These are phyloP conservation scores for Dendryphion nanum DNA, from an alignment of 2,329 filamentous ascomycete species.

Conservation along the genomic window DNA sequence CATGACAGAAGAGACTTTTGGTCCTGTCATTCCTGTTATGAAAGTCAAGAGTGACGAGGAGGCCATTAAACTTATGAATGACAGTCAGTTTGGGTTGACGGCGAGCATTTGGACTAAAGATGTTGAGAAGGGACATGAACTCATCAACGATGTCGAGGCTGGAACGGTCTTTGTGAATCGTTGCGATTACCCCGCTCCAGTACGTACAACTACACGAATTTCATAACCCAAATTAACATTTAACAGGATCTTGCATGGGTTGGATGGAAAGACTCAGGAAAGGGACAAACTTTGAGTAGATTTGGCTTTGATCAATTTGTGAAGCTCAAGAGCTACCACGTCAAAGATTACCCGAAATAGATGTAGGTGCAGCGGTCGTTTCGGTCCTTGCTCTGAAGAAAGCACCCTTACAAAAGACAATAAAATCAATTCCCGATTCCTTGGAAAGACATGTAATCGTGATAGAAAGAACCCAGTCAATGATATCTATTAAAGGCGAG, in stretches of 20 bases:
- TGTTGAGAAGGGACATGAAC: constrained; percentile 67
- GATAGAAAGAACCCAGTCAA: no score
- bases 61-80: constrained; percentile 85
- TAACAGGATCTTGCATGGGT: constrained; percentile 90
- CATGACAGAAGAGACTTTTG: constrained; percentile 95
- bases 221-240: constrained; percentile 5
- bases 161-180: constrained; percentile 96
- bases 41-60: constrained; percentile 79
- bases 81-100: constrained; percentile 89
- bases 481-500: no score
- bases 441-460: no score
- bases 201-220: constrained; percentile 47
- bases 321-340: constrained; percentile 92
- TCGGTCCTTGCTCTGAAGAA: no score
- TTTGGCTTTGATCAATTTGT: constrained; percentile 96
- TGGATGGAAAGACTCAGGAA: constrained; percentile 95
- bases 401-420: no score
- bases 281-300: constrained; percentile 81
- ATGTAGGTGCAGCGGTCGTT: no score
- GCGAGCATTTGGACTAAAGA: constrained; percentile 99
- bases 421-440: no score
- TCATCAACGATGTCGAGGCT: constrained; percentile 80
- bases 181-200: constrained; percentile 87
- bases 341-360: constrained; percentile 73
- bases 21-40: constrained; percentile 87